phyloP scores from a whole-genome alignment of 331 rosid species.

The Malus hybrid region DNA sequence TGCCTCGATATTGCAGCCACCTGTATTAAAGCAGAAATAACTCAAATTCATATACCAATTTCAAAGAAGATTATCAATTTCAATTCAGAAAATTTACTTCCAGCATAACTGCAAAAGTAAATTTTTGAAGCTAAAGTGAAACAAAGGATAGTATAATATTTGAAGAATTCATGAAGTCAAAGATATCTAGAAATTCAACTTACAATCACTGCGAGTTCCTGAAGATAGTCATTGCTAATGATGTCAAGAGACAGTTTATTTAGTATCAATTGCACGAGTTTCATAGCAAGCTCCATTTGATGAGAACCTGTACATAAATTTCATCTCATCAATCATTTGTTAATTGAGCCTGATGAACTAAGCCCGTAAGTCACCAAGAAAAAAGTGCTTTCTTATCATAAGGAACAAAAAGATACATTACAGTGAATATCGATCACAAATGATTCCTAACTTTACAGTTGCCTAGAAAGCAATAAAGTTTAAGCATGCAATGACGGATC shows the following conservation, averaged over 20 bases:
- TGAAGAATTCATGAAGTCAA: neutral
- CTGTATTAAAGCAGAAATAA: constrained; percentile 23
- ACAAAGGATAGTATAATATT: neutral
- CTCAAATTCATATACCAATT: neutral
- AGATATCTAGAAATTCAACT: constrained; percentile 22
- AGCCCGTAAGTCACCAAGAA: neutral
- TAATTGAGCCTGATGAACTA: constrained; percentile 2
- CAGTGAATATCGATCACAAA: neutral
- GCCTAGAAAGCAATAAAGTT: neutral
- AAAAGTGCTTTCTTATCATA: neutral
- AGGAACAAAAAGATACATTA: neutral
- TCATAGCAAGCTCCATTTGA: constrained; percentile 52
- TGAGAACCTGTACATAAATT: constrained; percentile 55
- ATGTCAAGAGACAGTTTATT: constrained; percentile 42
- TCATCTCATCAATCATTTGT: constrained; percentile 10
- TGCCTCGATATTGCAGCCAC: constrained; percentile 56
- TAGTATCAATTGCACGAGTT: constrained; percentile 55
- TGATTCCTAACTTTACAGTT: neutral
- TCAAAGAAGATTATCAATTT: too few relatives aligned
- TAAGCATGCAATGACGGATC: neutral
- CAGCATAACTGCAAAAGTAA: too few relatives aligned
- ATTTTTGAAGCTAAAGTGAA: too few relatives aligned
- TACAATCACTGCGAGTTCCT: constrained; percentile 65
- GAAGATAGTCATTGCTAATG: constrained; percentile 30
- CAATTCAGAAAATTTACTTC: too few relatives aligned